phyloP scores from a whole-genome alignment of 352 stramenopile species.

The Phytophthora multivora region DNA sequence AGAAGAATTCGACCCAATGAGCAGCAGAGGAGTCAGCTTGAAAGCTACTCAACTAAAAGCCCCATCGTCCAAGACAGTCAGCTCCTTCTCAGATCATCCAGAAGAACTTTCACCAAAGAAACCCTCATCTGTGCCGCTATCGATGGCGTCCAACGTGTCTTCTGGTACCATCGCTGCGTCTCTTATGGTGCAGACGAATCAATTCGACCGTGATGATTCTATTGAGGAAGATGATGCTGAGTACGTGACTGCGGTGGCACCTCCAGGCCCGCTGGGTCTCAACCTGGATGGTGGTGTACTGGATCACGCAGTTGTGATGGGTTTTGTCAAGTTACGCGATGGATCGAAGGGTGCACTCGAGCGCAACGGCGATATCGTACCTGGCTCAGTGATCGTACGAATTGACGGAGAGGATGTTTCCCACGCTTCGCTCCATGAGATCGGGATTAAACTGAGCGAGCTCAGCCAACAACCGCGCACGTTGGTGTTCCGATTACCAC shows the following conservation, averaged over 20 bases:
- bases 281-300: constrained; percentile 60
- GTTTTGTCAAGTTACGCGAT: constrained; percentile 64
- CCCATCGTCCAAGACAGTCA: neutral
- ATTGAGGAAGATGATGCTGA: constrained; percentile 22
- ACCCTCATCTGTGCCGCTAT: constrained; percentile 10
- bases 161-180: constrained; percentile 23
- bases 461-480: constrained; percentile 43
- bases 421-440: constrained; percentile 37
- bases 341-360: constrained; percentile 61
- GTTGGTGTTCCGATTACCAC: constrained; percentile 56
- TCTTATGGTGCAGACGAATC: constrained; percentile 28
- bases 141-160: constrained; percentile 29
- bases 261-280: constrained; percentile 65
- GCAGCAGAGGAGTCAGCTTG: constrained; percentile 5
- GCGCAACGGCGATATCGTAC: constrained; percentile 51
- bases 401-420: constrained; percentile 78
- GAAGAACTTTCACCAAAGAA: constrained; percentile 12
- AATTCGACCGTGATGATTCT: constrained; percentile 26
- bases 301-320: constrained; percentile 62
- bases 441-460: constrained; percentile 47
- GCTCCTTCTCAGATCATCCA: constrained; percentile 3
- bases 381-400: constrained; percentile 58
- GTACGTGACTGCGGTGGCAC: constrained; percentile 46
- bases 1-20: constrained; percentile 3
- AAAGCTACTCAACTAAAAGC: neutral